phyloP scores from a whole-genome alignment of 75 land plant genomes.

The Selaginella tamariscina region DNA sequence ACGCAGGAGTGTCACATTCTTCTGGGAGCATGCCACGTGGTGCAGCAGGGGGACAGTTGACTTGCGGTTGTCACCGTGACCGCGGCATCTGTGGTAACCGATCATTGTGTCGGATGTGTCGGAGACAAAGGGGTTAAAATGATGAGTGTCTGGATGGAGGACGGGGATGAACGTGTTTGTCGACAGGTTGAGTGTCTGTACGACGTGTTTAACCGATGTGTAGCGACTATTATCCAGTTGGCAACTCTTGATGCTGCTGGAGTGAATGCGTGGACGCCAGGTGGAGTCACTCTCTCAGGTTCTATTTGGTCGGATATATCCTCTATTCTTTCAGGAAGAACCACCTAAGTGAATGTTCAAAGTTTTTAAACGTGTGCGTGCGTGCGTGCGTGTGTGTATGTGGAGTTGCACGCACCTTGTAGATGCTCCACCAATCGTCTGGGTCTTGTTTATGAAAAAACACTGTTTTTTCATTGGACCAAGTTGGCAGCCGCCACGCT shows the following conservation, averaged over 20 bases:
- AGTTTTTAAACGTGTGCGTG: too few relatives aligned
- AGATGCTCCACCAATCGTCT: constrained; percentile 88
- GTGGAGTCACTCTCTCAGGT: constrained; percentile 50
- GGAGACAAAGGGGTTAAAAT: constrained; percentile 43
- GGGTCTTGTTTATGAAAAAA: constrained; percentile 49
- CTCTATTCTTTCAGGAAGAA: constrained; percentile 18
- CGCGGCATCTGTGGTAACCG: constrained; percentile 39
- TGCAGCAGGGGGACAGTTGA: constrained; percentile 23
- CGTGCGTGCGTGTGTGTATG: constrained; percentile 18
- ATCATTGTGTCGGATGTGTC: constrained; percentile 13
- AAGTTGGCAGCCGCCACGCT: constrained; percentile 68
- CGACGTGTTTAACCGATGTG: constrained; percentile 22
- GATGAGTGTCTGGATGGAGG: constrained; percentile 29
- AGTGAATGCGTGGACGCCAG: constrained; percentile 65
- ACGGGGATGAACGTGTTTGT: constrained; percentile 19
- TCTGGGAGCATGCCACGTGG: constrained; percentile 18
- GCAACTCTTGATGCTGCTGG: constrained; percentile 40
- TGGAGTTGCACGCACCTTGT: too few relatives aligned
- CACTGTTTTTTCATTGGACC: constrained; percentile 49
- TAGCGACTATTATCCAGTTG: constrained; percentile 35
- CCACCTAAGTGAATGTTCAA: too few relatives aligned
- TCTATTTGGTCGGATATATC: neutral
- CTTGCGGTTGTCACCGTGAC: too few relatives aligned
- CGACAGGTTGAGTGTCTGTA: constrained; percentile 31
- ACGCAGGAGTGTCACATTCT: constrained; percentile 20